These are phyloP conservation scores for Trichoderma sp. DNA, from an alignment of 2,329 filamentous ascomycete genomes.

Conservation along the genomic window DNA sequence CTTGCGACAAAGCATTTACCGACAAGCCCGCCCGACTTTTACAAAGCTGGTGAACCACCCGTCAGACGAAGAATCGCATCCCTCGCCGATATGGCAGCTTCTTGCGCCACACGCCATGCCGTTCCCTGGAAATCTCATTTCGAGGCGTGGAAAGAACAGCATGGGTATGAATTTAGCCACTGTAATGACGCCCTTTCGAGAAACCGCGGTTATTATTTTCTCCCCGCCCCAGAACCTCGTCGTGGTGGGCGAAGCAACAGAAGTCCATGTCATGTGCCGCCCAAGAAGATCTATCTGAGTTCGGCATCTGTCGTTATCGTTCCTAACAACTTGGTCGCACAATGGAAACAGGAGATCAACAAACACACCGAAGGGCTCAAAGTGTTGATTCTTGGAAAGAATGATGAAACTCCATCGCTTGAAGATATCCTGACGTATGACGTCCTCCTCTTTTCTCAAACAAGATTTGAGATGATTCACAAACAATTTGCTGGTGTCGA, in stretches of 20 bases:
- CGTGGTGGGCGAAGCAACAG: conserved; percentile 28
- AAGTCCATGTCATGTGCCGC: conserved; percentile 29
- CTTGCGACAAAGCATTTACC: conserved; percentile 72
- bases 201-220: conserved; percentile 62
- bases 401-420: conserved; percentile 56
- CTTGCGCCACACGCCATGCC: conserved; percentile 64
- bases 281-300: conserved; percentile 62
- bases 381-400: conserved; percentile 62
- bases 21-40: conserved; percentile 64
- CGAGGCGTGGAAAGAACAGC: conserved; percentile 46
- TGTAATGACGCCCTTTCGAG: conserved; percentile 59
- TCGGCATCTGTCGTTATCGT: conserved; percentile 75
- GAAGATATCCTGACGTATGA: conserved; percentile 67
- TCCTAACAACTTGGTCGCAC: conserved; percentile 77
- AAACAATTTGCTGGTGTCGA: conserved; percentile 35
- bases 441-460: conserved; percentile 74
- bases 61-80: conserved; percentile 55
- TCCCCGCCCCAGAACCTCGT: conserved; percentile 46
- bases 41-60: conserved; percentile 45
- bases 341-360: conserved; percentile 79
- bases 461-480: conserved; percentile 66
- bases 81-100: conserved; percentile 74
- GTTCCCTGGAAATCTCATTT: conserved; percentile 72
- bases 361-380: conserved; percentile 72
- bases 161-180: conserved; percentile 51